These are phyloP conservation scores for Cercospora sp. DNA, from an alignment of 2,329 filamentous ascomycete genomes.

Conservation along the genomic window DNA sequence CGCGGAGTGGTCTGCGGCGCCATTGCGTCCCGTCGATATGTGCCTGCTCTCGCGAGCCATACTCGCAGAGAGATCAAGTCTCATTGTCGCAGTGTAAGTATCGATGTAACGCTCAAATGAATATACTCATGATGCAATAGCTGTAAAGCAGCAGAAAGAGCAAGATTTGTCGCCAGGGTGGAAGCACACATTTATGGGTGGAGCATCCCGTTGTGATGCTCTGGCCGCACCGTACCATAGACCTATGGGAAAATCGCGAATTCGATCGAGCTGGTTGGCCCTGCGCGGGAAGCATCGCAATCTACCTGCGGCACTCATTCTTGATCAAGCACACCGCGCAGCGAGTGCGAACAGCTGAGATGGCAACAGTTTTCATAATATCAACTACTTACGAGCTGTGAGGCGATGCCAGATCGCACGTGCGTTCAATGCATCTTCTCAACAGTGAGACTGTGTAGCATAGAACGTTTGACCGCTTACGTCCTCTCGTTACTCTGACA, in stretches of 20 bases:
- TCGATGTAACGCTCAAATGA: not conserved
- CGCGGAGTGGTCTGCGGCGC: not conserved
- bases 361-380: constrained; percentile 13
- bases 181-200: not conserved
- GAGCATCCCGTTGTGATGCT: not conserved
- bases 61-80: not conserved
- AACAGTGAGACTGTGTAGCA: not conserved
- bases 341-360: not conserved
- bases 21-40: not conserved
- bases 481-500: not conserved
- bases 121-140: not conserved
- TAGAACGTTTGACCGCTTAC: not conserved
- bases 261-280: not conserved
- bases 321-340: not conserved
- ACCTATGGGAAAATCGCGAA: not conserved
- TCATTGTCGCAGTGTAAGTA: not conserved
- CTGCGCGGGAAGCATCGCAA: not conserved
- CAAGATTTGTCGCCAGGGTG: not conserved
- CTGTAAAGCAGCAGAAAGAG: not conserved
- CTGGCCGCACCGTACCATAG: constrained; percentile 2
- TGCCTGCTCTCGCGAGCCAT: not conserved
- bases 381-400: constrained; percentile 10
- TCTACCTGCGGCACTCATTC: not conserved
- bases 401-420: constrained; percentile 10
- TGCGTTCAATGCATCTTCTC: not conserved